These are phyloP conservation scores for Vitis rupestris DNA, from an alignment of 164 flowering plant genomes.

Conservation along the genomic window DNA sequence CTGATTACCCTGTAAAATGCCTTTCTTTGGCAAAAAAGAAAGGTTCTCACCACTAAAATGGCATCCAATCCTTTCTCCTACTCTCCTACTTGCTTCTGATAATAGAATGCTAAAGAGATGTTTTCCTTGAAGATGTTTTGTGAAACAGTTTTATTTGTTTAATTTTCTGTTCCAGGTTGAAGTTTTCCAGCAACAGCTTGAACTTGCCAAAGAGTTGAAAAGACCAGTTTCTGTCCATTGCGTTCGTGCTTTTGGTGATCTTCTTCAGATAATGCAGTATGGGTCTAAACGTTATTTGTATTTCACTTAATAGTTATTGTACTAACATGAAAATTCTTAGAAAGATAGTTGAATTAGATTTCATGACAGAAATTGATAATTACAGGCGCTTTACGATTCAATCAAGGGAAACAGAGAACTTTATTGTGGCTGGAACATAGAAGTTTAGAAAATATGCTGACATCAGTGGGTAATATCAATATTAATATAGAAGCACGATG, in stretches of 20 bases:
- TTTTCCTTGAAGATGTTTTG: neutral
- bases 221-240: conserved; percentile 91
- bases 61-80: no score
- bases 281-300: conserved; percentile 8
- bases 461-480: no score
- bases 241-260: conserved; percentile 94
- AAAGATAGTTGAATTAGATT: no score
- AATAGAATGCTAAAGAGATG: neutral
- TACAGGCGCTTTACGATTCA: no score
- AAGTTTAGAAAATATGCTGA: no score
- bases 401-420: no score
- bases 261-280: conserved; percentile 72
- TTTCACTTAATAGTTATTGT: neutral
- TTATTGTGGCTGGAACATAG: no score
- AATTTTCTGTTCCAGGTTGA: conserved; percentile 39
- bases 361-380: no score
- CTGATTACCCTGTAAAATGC: no score
- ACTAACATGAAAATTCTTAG: neutral
- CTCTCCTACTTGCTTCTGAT: neutral
- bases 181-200: conserved; percentile 73
- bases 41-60: no score
- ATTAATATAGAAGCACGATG: no score
- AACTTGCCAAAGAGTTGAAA: conserved; percentile 79
- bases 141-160: neutral
- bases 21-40: no score